phyloP scores from a whole-genome alignment of 768 basidiomycete genomes.

The Mrakia gelida region DNA sequence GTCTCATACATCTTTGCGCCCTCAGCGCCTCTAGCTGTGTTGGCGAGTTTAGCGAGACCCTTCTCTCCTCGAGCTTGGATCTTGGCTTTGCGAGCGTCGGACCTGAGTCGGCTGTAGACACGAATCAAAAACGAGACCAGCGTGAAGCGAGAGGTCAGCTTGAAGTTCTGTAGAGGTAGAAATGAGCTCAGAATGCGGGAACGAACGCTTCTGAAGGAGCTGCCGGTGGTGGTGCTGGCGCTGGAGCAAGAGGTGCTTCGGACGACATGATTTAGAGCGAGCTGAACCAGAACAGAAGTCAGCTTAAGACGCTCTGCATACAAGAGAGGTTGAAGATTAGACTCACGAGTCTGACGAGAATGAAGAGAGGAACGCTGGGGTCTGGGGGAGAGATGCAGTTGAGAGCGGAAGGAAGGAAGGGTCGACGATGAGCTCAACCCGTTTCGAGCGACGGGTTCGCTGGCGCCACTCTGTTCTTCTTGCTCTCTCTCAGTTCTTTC shows the following conservation, averaged over 20 bases:
- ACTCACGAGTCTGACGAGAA: not conserved
- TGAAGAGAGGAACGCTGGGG: not conserved
- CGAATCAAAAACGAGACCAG: not conserved
- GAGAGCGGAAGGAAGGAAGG: no score
- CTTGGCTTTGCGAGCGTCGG: slow-evolving; percentile 33
- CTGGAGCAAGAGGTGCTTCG: not conserved
- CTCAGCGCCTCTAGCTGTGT: slow-evolving; percentile 30
- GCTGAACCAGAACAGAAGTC: not conserved
- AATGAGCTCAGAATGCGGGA: not conserved
- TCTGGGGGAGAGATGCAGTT: not conserved
- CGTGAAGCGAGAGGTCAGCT: not conserved
- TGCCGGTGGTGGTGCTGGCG: not conserved
- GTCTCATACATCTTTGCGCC: slow-evolving; percentile 30
- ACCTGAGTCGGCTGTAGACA: slow-evolving; percentile 15
- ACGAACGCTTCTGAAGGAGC: not conserved
- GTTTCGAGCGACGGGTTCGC: not conserved
- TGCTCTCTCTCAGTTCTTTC: not conserved
- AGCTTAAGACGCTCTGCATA: not conserved
- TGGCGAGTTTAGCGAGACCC: slow-evolving; percentile 28
- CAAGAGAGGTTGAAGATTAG: not conserved
- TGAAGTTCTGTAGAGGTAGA: not conserved
- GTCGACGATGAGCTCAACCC: no score
- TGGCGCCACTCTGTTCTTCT: not conserved
- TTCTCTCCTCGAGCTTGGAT: slow-evolving; percentile 32
- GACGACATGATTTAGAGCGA: not conserved